Conservation (phyloP, 345 rosid species). For the Limnanthes douglasii region DNA sequence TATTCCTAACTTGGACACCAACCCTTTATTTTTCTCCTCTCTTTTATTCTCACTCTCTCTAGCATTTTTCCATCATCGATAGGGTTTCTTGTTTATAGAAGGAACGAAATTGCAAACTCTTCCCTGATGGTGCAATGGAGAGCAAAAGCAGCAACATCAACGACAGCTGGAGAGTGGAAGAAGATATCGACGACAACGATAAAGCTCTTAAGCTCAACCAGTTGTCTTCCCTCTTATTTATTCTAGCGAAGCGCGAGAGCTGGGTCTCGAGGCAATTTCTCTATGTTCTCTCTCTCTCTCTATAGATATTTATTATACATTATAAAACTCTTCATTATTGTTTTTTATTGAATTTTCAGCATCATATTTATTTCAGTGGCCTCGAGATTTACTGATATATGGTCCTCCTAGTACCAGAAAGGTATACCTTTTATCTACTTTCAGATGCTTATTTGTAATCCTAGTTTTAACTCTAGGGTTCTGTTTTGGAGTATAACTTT, state of each 20-base stretch:
- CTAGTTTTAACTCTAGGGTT: no score
- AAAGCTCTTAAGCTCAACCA: constrained; percentile 71
- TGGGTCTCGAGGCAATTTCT: constrained; percentile 47
- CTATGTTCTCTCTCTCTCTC: background rate
- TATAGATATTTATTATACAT: no score
- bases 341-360: background rate
- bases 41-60: no score
- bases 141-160: constrained; percentile 8
- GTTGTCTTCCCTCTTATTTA: constrained; percentile 61
- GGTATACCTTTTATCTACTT: constrained; percentile 20
- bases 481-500: background rate
- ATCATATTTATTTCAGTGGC: constrained; percentile 40
- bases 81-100: no score
- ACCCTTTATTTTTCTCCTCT: no score
- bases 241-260: constrained; percentile 46
- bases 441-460: background rate
- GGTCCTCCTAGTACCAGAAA: constrained; percentile 96
- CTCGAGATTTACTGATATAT: constrained; percentile 67
- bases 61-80: no score
- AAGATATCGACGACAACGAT: constrained; percentile 60
- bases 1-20: no score
- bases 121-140: constrained; percentile 8
- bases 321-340: background rate
- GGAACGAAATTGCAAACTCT: background rate
- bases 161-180: constrained; percentile 47